Conservation (phyloP, 1,284 basidiomycete species). For the Cryptococcus wingfieldii region DNA sequence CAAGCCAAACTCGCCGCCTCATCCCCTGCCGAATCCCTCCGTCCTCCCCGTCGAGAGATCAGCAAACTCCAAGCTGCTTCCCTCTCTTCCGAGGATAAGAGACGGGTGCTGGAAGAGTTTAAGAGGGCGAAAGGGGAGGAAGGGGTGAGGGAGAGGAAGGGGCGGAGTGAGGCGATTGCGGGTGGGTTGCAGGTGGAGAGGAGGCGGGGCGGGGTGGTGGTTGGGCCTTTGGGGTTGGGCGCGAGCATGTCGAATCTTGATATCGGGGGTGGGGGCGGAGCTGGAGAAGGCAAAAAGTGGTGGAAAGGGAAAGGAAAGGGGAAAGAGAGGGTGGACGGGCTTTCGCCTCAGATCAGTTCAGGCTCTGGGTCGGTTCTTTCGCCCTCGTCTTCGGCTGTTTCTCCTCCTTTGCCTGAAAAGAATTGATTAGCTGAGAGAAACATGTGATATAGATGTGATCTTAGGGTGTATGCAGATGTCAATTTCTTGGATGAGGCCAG, state of each 20-base stretch:
- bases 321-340: slow-evolving; percentile 10
- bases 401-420: too few species aligned
- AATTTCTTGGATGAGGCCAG: too few species aligned
- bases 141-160: slow-evolving; percentile 51
- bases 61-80: background rate
- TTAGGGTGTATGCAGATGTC: too few species aligned
- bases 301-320: slow-evolving; percentile 37
- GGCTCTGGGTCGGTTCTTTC: too few species aligned
- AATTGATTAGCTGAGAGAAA: too few species aligned
- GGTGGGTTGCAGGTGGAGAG: slow-evolving; percentile 26
- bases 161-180: slow-evolving; percentile 44
- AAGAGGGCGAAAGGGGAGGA: slow-evolving; percentile 48
- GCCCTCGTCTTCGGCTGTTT: too few species aligned
- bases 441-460: too few species aligned
- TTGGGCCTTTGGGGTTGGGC: slow-evolving; percentile 33
- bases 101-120: background rate
- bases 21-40: background rate
- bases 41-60: background rate
- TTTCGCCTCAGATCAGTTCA: background rate
- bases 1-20: background rate
- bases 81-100: background rate
- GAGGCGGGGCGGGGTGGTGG: slow-evolving; percentile 7
- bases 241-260: slow-evolving; percentile 63
- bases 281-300: slow-evolving; percentile 55
- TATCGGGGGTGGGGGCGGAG: slow-evolving; percentile 62